Evolutionary conservation across 768 basidiomycete species (phyloP).

Genomic region (Lactarius pseudohatsudake): DNA sequence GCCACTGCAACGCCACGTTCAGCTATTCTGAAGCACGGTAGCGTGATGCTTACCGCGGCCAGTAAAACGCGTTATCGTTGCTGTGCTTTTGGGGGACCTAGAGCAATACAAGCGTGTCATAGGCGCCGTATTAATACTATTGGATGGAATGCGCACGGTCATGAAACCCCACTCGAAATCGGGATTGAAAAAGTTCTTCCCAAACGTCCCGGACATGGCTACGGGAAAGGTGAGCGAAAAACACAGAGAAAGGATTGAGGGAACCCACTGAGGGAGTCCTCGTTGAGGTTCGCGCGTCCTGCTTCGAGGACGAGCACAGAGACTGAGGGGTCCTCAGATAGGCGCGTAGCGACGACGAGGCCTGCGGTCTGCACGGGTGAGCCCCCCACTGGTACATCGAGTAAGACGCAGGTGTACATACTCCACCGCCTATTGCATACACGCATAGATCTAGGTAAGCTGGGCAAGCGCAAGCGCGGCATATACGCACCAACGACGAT

Average conservation of each 20-base stretch:
- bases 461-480: neutral
- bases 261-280: slow-evolving; percentile 21
- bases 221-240: neutral
- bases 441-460: neutral
- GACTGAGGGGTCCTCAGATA: slow-evolving; percentile 31
- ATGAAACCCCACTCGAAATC: slow-evolving; percentile 29
- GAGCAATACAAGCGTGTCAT: neutral
- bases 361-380: slow-evolving; percentile 26
- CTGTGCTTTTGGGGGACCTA: slow-evolving; percentile 29
- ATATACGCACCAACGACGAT: slow-evolving; percentile 15
- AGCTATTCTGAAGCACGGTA: neutral
- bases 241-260: neutral
- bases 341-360: slow-evolving; percentile 31
- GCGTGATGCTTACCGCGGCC: slow-evolving; percentile 19
- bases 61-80: slow-evolving; percentile 16
- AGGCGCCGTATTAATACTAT: too few relatives aligned
- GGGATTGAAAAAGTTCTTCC: slow-evolving; percentile 25
- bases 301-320: slow-evolving; percentile 34
- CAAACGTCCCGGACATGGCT: slow-evolving; percentile 24
- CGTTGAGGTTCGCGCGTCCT: slow-evolving; percentile 28
- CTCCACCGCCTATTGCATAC: slow-evolving; percentile 9
- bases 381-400: neutral
- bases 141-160: slow-evolving; percentile 17
- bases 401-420: neutral
- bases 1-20: slow-evolving; percentile 12